Percentiles rank a stretch among this genome's conserved stretches.
phyloP scores from a whole-genome alignment of 345 rosid species.

The Adansonia digitata region DNA sequence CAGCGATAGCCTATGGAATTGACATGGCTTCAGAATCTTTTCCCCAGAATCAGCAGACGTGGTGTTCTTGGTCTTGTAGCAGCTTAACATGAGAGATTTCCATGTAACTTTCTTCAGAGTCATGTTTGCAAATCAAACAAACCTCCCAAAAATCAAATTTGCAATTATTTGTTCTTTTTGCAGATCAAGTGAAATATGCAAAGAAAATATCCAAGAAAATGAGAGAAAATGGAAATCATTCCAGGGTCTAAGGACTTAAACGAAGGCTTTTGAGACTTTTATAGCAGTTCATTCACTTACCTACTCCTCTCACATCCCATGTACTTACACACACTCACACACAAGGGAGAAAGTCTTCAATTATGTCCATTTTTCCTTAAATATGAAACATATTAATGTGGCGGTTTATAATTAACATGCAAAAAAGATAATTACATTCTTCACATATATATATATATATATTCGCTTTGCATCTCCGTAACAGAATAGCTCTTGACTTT shows the following conservation, averaged over 20 bases:
- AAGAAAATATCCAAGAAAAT: background rate
- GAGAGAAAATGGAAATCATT: background rate
- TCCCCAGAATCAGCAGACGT: background rate
- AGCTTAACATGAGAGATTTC: slow-evolving; percentile 10
- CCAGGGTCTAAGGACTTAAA: background rate
- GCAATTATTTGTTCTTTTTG: background rate
- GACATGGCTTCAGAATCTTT: slow-evolving; percentile 30
- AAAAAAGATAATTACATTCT: background rate
- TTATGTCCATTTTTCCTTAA: background rate
- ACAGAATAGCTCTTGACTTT: background rate
- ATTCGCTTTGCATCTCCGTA: background rate
- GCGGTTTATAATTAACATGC: too few species aligned
- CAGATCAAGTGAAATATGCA: background rate
- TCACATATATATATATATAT: background rate
- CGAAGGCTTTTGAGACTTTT: background rate
- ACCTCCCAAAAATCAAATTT: background rate
- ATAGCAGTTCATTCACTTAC: slow-evolving; percentile 6
- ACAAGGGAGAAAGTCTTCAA: background rate
- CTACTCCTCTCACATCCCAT: background rate
- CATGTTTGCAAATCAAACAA: background rate
- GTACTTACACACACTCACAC: too few species aligned
- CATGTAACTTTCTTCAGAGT: slow-evolving; percentile 1
- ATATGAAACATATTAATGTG: background rate
- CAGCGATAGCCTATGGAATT: slow-evolving; percentile 43
- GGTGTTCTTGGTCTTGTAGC: background rate